Conservation (phyloP, 345 rosid species). For the Salix exigua region DNA sequence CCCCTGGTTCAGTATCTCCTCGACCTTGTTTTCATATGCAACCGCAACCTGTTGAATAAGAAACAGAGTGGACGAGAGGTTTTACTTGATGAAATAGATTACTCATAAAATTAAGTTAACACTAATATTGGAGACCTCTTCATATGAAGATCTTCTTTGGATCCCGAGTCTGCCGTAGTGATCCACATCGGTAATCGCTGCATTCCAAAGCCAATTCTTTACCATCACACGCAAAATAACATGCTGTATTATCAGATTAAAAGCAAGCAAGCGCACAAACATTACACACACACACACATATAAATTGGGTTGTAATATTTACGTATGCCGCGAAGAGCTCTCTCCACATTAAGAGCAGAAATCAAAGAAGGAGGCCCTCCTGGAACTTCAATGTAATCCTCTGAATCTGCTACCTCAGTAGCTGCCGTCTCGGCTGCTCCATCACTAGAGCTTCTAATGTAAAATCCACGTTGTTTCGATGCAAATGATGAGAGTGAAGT, state of each 20-base stretch:
- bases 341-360: slow-evolving; percentile 70
- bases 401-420: slow-evolving; percentile 29
- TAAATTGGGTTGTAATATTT: neutral
- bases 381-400: slow-evolving; percentile 55
- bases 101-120: too few species aligned
- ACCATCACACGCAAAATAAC: neutral
- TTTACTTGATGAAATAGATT: neutral
- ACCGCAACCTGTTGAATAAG: slow-evolving; percentile 31
- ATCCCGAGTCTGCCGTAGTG: slow-evolving; percentile 69
- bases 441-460: slow-evolving; percentile 37
- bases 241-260: slow-evolving; percentile 14
- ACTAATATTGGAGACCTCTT: slow-evolving; percentile 34
- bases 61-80: neutral
- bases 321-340: slow-evolving; percentile 88
- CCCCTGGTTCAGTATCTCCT: slow-evolving; percentile 48
- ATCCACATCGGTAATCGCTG: slow-evolving; percentile 89
- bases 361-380: slow-evolving; percentile 56
- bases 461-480: slow-evolving; percentile 9
- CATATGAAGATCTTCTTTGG: slow-evolving; percentile 55
- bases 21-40: slow-evolving; percentile 49
- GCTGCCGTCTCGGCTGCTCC: slow-evolving; percentile 29
- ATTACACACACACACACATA: too few species aligned
- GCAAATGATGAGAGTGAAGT: slow-evolving; percentile 7
- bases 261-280: neutral
- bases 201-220: slow-evolving; percentile 36